Percentiles rank a stretch among this genome's conserved stretches.
Evolutionary conservation across 2,329 filamentous ascomycete genomes (phyloP).

Genomic region (Ophiobolus disseminans): DNA sequence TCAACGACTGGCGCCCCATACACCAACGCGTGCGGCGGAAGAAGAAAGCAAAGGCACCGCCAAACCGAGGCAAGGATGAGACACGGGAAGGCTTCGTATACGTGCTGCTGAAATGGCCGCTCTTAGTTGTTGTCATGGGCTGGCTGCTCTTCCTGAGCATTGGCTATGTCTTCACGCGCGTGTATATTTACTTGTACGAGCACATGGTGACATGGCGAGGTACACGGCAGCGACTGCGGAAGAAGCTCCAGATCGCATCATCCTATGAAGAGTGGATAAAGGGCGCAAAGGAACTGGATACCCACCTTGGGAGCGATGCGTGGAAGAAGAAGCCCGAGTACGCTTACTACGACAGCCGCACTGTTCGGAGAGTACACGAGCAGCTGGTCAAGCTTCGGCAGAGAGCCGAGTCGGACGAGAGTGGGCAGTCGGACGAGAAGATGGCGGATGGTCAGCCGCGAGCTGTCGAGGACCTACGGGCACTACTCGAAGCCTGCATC

Average conservation of each 20-base stretch:
- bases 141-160: constrained; percentile 80
- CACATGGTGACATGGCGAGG: constrained; percentile 91
- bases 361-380: constrained; percentile 76
- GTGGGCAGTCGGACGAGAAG: constrained; percentile 39
- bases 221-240: constrained; percentile 72
- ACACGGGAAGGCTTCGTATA: constrained; percentile 94
- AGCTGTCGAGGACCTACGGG: constrained; percentile 76
- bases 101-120: constrained; percentile 86
- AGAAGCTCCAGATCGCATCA: constrained; percentile 72
- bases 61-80: constrained; percentile 74
- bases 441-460: constrained; percentile 43
- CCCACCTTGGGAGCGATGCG: constrained; percentile 77
- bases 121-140: constrained; percentile 77
- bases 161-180: constrained; percentile 78
- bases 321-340: constrained; percentile 80
- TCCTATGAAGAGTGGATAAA: constrained; percentile 85
- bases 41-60: constrained; percentile 48
- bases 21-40: constrained; percentile 69
- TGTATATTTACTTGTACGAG: constrained; percentile 94
- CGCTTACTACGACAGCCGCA: constrained; percentile 86
- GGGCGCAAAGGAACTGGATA: constrained; percentile 80
- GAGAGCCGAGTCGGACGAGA: constrained; percentile 63
- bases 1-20: constrained; percentile 95
- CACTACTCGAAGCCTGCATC: constrained; percentile 84
- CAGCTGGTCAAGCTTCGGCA: constrained; percentile 72